Evolutionary conservation across 208 protist genomes (phyloP), one percentile per base, ranked within the genome.

Genomic region (Crithidia fasciculata): DNA sequence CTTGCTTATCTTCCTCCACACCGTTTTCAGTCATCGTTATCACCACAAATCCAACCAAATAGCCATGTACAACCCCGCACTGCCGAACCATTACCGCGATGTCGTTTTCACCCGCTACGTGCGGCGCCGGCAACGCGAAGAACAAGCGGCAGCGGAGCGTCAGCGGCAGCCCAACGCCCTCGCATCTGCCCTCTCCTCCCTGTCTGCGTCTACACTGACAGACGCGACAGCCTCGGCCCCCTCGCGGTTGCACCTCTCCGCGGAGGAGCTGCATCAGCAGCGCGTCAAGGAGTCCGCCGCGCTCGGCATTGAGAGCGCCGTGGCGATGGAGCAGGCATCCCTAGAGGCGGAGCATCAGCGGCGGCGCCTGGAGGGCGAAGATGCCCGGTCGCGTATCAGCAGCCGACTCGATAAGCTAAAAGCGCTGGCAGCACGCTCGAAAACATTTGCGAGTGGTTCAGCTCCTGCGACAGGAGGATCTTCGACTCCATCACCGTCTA

Each of bases 201-300:
- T 70, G 43, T 43, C 56, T 3, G 7, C 47, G 7, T 39, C 67
- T 2, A 7, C 54, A 4, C 57, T n/a, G 45, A 13, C 45, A 2
- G 45, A 15, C 9, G 45, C 12, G 45, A 49, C 15, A 2, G 57
- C 36, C 0, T 44, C 0, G 5, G 74, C 49, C 0, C 47, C 73
- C 4, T 49, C 74, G 0, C 61, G 76, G 44, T 58, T 96, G 54
- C 76, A 76, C 36, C 63, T 93, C 6, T 86, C 84, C 28, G 90
- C 89, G 3, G 92, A 96, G 77, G 89, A 93, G 67, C 64, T 96
- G 13, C 88, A 94, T 69, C 80, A 74, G 19, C 77, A 74, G n/a
- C 89, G 92, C 10, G 76, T 96, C 16, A 81, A 82, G 39, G 82
- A 81, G 53, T 95, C 89, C 47, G 92, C 88, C 0, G 89, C 85